Conservation (phyloP, 2,329 filamentous ascomycete genomes). For the Diaporthe capsici region DNA sequence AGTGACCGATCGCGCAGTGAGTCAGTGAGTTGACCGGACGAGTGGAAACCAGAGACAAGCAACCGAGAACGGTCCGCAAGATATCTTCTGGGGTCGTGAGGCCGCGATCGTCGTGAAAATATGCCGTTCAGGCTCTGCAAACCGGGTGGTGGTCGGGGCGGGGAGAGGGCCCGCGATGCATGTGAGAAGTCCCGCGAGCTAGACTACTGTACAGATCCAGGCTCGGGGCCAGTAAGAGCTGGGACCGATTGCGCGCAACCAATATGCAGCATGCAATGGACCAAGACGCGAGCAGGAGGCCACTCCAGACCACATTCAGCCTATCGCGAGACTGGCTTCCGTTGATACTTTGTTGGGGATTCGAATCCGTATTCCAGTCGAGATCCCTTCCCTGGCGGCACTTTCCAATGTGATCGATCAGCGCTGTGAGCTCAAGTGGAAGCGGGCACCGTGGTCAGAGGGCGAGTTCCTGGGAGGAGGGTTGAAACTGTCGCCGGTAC, state of each 20-base stretch:
- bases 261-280: slow-evolving; percentile 12
- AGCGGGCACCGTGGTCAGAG: slow-evolving; percentile 12
- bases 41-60: slow-evolving; percentile 2
- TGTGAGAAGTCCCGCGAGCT: slow-evolving; percentile 22
- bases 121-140: slow-evolving; percentile 29
- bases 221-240: slow-evolving; percentile 28
- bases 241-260: slow-evolving; percentile 17
- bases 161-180: slow-evolving; percentile 23
- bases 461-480: neutral
- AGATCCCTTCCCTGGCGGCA: neutral
- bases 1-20: slow-evolving; percentile 22
- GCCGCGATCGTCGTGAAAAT: slow-evolving; percentile 33
- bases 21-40: slow-evolving; percentile 1
- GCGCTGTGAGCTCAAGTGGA: slow-evolving; percentile 6
- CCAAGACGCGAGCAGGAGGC: slow-evolving; percentile 7
- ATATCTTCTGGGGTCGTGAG: slow-evolving; percentile 13
- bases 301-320: slow-evolving; percentile 4
- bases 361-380: neutral
- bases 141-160: slow-evolving; percentile 16
- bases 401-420: neutral
- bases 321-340: slow-evolving; percentile 12
- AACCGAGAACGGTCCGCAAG: slow-evolving; percentile 4
- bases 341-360: slow-evolving; percentile 10
- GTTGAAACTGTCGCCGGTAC: slow-evolving; percentile 10
- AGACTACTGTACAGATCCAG: slow-evolving; percentile 19